phyloP scores from a whole-genome alignment of 106 monocot genomes.

The Acorus gramineus region DNA sequence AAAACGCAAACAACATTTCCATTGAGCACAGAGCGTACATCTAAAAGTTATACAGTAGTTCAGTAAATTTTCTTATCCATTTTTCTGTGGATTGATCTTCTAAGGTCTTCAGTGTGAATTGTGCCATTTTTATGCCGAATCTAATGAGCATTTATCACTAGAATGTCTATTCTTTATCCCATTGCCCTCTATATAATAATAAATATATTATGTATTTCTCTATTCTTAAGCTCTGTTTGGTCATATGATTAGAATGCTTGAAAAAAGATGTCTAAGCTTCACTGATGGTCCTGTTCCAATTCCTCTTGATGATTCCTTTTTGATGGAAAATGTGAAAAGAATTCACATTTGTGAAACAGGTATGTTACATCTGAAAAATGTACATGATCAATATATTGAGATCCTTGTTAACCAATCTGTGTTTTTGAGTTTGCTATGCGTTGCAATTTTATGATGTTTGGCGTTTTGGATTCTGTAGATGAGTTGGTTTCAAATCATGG shows the following conservation, averaged over 20 bases:
- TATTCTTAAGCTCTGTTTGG: conserved; percentile 1
- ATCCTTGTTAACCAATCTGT: conserved; percentile 1
- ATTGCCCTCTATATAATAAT: no score
- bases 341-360: conserved; percentile 86
- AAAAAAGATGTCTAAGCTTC: conserved; percentile 88
- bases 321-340: conserved; percentile 67
- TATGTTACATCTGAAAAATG: conserved; percentile 2
- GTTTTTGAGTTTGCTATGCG: neutral
- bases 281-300: conserved; percentile 77
- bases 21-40: no score
- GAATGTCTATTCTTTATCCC: no score
- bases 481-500: conserved; percentile 66
- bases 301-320: conserved; percentile 73
- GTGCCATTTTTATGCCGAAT: no score
- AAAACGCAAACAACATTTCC: no score
- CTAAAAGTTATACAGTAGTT: no score
- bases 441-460: neutral
- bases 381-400: neutral
- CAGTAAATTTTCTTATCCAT: no score
- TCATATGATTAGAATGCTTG: conserved; percentile 57
- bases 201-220: no score
- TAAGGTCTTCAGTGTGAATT: no score
- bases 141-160: no score
- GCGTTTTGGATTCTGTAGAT: conserved; percentile 24
- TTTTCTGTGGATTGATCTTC: no score